These are phyloP conservation scores for carrot (Daucus carota) DNA, from an alignment of 129 eudicot species.

Conservation along the genomic window DNA sequence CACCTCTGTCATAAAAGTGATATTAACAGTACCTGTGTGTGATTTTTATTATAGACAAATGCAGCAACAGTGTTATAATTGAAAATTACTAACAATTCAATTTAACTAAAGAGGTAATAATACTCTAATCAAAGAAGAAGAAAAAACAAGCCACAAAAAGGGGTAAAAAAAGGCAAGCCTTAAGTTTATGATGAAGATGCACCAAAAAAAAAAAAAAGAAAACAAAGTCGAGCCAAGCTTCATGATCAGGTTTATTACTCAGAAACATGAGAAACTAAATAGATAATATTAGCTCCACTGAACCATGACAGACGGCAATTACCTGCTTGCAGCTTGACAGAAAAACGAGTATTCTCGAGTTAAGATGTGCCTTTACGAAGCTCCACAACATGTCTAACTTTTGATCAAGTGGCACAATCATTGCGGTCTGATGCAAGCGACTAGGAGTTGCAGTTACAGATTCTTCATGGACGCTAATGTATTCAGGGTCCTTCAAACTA, in stretches of 20 bases:
- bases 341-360: conserved; percentile 78
- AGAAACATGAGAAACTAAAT: neutral
- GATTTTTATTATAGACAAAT: neutral
- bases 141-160: neutral
- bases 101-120: neutral
- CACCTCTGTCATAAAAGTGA: neutral
- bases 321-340: conserved; percentile 97
- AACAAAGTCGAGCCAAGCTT: neutral
- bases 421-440: conserved; percentile 63
- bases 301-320: neutral
- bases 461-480: conserved; percentile 83
- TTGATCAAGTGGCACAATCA: conserved; percentile 76
- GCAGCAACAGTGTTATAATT: neutral
- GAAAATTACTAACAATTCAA: neutral
- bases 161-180: neutral
- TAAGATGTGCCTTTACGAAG: conserved; percentile 70
- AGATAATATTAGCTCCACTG: neutral
- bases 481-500: conserved; percentile 89
- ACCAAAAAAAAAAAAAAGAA: no score
- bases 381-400: conserved; percentile 93
- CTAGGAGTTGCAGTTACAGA: conserved; percentile 69
- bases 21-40: neutral
- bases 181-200: neutral
- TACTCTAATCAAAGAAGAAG: neutral
- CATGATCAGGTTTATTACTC: neutral